These are phyloP conservation scores for Takakia lepidozioides DNA, from an alignment of 225 moss, liverwort and hornwort species.

Conservation along the genomic window DNA sequence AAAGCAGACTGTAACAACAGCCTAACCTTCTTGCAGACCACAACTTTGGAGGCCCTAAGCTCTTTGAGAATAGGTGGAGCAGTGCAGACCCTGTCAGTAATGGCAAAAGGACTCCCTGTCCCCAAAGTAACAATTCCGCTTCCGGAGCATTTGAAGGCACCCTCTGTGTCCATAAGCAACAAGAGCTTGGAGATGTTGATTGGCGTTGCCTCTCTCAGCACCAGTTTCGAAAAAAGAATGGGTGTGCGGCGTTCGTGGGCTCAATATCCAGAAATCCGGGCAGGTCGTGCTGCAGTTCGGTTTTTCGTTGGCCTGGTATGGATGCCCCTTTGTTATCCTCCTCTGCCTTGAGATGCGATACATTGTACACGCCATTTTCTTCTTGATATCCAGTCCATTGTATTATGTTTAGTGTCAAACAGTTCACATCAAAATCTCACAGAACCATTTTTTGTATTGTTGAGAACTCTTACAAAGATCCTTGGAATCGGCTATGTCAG, in stretches of 20 bases:
- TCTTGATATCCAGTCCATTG: background rate
- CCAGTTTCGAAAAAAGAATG: slow-evolving; percentile 11
- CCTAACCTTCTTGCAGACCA: background rate
- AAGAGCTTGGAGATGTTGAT: slow-evolving; percentile 14
- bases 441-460: no score
- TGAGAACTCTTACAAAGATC: no score
- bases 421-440: background rate
- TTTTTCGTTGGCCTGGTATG: slow-evolving; percentile 21
- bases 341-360: no score
- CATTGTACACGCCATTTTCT: no score
- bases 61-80: slow-evolving; percentile 9
- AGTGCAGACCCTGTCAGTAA: slow-evolving; percentile 15
- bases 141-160: slow-evolving; percentile 13
- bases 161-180: slow-evolving; percentile 8
- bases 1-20: no score
- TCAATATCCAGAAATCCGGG: slow-evolving; percentile 11
- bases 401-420: background rate
- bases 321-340: no score
- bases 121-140: slow-evolving; percentile 14
- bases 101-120: slow-evolving; percentile 14
- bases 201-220: slow-evolving; percentile 12
- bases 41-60: slow-evolving; percentile 4
- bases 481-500: no score
- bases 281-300: slow-evolving; percentile 6
- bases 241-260: slow-evolving; percentile 15